Evolutionary conservation across 2,329 filamentous ascomycete genomes (phyloP).

Genomic region (Colletotrichum sp.): DNA sequence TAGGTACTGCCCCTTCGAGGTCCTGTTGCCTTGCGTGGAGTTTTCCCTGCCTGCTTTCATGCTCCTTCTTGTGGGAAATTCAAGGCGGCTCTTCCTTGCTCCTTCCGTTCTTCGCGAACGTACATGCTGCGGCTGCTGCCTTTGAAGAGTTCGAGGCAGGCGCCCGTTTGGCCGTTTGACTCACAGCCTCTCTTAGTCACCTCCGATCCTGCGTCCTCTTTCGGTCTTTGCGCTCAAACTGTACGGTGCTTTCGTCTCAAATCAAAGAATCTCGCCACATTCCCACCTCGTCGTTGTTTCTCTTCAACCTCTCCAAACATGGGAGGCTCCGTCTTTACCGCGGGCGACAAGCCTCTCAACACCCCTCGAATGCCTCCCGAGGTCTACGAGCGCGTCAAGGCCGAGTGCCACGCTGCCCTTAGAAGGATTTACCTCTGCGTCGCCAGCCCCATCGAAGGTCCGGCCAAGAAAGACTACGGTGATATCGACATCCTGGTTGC

Average conservation of each 20-base stretch:
- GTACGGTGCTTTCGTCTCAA: not conserved
- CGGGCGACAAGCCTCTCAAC: slow-evolving; percentile 48
- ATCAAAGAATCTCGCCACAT: not conserved
- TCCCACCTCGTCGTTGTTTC: not conserved
- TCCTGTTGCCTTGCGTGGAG: not conserved
- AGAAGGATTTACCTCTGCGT: slow-evolving; percentile 58
- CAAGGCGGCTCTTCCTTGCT: not conserved
- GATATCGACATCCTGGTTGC: slow-evolving; percentile 76
- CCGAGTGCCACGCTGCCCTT: slow-evolving; percentile 50
- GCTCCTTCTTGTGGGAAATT: not conserved
- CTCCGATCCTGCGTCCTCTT: not conserved
- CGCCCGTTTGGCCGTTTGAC: not conserved
- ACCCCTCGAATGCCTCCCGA: slow-evolving; percentile 70
- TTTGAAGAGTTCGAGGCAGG: not conserved
- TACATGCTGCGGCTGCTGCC: not conserved
- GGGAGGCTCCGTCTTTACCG: slow-evolving; percentile 69
- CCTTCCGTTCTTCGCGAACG: not conserved
- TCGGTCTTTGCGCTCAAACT: not conserved
- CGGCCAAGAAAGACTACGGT: slow-evolving; percentile 70
- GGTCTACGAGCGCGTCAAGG: slow-evolving; percentile 60
- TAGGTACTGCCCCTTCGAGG: not conserved
- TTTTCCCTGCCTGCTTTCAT: not conserved
- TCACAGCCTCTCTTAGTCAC: not conserved
- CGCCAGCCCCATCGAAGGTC: slow-evolving; percentile 69
- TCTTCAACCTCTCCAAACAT: slow-evolving; percentile 42